Evolutionary conservation across 495 filamentous ascomycete genomes (phyloP).

Genomic region (Aspergillus hancockii): DNA sequence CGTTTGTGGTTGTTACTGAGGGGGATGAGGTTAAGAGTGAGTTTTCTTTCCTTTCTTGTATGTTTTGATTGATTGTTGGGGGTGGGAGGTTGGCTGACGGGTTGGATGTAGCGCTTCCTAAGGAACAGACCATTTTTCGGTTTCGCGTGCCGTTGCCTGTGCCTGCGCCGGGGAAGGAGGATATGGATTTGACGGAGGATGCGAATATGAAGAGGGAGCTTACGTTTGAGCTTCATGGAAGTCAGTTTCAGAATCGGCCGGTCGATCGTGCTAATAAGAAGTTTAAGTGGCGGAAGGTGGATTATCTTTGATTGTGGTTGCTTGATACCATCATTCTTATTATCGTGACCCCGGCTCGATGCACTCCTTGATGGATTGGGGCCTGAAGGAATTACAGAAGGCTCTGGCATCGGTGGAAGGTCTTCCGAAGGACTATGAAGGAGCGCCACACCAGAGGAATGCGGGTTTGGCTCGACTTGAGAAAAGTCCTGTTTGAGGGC

Average conservation of each 20-base stretch:
- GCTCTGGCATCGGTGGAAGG: neutral
- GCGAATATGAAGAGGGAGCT: slow-evolving; percentile 40
- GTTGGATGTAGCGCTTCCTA: slow-evolving; percentile 63
- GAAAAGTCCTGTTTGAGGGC: neutral
- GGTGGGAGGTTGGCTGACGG: neutral
- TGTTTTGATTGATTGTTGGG: neutral
- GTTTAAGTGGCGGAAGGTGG: slow-evolving; percentile 75
- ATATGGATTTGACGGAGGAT: slow-evolving; percentile 15
- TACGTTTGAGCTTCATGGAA: slow-evolving; percentile 85
- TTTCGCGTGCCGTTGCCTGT: slow-evolving; percentile 64
- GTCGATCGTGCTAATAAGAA: slow-evolving; percentile 87
- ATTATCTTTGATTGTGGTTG: slow-evolving; percentile 56
- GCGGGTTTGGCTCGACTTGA: neutral
- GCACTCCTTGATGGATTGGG: neutral
- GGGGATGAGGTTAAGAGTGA: slow-evolving; percentile 62
- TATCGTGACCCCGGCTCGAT: neutral
- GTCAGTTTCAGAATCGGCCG: slow-evolving; percentile 79
- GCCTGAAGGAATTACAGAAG: neutral
- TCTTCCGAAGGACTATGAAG: neutral
- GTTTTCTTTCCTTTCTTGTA: slow-evolving; percentile 20
- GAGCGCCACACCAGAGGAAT: neutral
- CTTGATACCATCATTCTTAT: neutral
- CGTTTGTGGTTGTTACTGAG: slow-evolving; percentile 78
- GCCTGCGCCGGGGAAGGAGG: slow-evolving; percentile 22
- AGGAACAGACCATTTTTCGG: slow-evolving; percentile 84